phyloP scores from a whole-genome alignment of 2,329 filamentous ascomycete genomes.

The Xylariomycetidae sp. region DNA sequence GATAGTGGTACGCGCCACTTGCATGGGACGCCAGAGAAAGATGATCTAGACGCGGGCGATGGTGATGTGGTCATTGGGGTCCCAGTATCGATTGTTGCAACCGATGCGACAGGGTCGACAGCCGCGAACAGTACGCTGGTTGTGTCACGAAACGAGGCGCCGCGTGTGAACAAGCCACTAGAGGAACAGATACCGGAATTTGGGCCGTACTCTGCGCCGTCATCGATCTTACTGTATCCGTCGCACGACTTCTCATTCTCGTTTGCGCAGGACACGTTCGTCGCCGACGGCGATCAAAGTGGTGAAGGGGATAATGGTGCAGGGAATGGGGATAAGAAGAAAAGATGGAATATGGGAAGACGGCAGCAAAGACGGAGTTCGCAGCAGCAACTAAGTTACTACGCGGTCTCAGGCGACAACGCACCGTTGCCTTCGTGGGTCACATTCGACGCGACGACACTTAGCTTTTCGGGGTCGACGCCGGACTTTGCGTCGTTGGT shows the following conservation, averaged over 20 bases:
- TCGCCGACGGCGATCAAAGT: constrained; percentile 24
- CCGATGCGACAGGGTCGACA: constrained; percentile 57
- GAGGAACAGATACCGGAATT: constrained; percentile 51
- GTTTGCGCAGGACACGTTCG: constrained; percentile 58
- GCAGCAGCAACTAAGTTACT: constrained; percentile 55
- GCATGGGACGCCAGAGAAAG: constrained; percentile 60
- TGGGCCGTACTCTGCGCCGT: constrained; percentile 54
- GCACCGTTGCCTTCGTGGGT: constrained; percentile 86
- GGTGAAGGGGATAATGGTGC: background rate
- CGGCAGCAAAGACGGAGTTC: too few relatives aligned
- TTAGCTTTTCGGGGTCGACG: constrained; percentile 66
- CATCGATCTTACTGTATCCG: constrained; percentile 50
- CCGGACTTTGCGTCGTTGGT: constrained; percentile 58
- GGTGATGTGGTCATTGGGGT: constrained; percentile 46
- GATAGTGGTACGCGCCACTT: constrained; percentile 59
- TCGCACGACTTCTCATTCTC: constrained; percentile 46
- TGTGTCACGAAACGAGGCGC: constrained; percentile 53
- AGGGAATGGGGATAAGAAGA: background rate
- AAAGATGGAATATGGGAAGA: too few relatives aligned
- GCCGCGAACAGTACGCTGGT: constrained; percentile 65
- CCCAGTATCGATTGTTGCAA: constrained; percentile 62
- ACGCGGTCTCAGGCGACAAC: constrained; percentile 68
- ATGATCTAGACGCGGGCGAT: constrained; percentile 37
- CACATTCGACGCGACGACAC: constrained; percentile 56
- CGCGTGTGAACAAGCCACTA: constrained; percentile 49